Base-by-base conservation (phyloP, 306 rosid genomes). In the Malus asiatica region DNA sequence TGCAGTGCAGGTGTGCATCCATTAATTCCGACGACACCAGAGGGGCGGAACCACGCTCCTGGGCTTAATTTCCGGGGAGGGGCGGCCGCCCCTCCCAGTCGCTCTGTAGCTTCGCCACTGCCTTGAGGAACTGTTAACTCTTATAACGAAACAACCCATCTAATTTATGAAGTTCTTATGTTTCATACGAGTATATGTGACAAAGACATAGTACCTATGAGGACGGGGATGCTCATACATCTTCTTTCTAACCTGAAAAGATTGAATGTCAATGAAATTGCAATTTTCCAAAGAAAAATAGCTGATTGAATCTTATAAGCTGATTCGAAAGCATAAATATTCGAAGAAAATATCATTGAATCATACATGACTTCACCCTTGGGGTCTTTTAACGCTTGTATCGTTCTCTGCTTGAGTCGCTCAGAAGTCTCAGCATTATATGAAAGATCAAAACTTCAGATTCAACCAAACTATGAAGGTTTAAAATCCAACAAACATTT, bases 351-450 rank as follows among this genome's bases (percentile, higher is more conserved):
- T 53, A 70, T 79, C 77, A 84, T 64, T 58, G 80, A 79, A 78
- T 86, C 93, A 84, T 87, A 88, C n/a, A 83, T 87, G 91, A 89
- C 96, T 79, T 95, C 96, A 92, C 38, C 97, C 99, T 92, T 83
- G 82, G 93, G 97, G 86, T 95, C 84, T 80, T 79, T 89, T 87
- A 92, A 82, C 72, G 99, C 97, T 80, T 92, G 96, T 76, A 65
- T 35, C 18, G 97, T 95, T 89, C 88, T 86, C 68, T 66, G 86
- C 87, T 65, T 90, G 87, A 95, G 92, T 72, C 84, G 82, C 74
- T 83, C 89, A 5, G 93, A 80, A 55, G 97, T 90, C 84, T 92
- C 97, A 89, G 86, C 88, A 82, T 67, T 44, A 76, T 48, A 20
- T 58, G 70, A 32, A 45, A 42, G 29, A 79, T 68, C 65, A 75